phyloP scores from a whole-genome alignment of 225 moss, liverwort and hornwort species.

The Sphagnum tenellum region DNA sequence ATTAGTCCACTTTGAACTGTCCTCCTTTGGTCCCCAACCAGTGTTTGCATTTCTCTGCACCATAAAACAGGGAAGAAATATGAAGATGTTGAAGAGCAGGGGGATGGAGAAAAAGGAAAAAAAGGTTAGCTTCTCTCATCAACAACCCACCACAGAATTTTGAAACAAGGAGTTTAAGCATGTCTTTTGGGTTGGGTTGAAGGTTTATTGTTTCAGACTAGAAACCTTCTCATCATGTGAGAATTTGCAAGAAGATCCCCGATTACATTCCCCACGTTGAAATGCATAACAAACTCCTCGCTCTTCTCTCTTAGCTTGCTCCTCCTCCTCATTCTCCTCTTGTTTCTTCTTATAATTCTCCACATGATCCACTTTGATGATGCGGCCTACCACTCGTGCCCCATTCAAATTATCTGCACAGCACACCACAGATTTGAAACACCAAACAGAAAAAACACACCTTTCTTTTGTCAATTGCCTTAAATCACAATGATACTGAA shows the following conservation, averaged over 20 bases:
- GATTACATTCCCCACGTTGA: slow-evolving; percentile 94
- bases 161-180: not conserved
- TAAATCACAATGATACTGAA: slow-evolving; percentile 1
- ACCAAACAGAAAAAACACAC: not conserved
- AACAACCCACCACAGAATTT: not conserved
- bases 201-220: not conserved
- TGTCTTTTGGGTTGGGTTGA: not conserved
- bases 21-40: slow-evolving; percentile 77
- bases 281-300: slow-evolving; percentile 92
- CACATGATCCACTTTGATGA: slow-evolving; percentile 93
- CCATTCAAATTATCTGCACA: slow-evolving; percentile 94
- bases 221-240: slow-evolving; percentile 78
- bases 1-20: slow-evolving; percentile 47
- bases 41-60: slow-evolving; percentile 84
- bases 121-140: too few species aligned
- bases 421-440: not conserved
- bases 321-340: slow-evolving; percentile 94
- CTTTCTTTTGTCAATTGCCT: not conserved
- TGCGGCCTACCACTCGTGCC: slow-evolving; percentile 65
- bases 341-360: slow-evolving; percentile 88
- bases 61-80: not conserved
- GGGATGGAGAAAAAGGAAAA: too few species aligned
- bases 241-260: slow-evolving; percentile 81
- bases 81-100: too few species aligned
- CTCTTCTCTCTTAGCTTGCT: slow-evolving; percentile 79